phyloP scores from a whole-genome alignment of 129 eudicot species.

The Flaveria bidentis region DNA sequence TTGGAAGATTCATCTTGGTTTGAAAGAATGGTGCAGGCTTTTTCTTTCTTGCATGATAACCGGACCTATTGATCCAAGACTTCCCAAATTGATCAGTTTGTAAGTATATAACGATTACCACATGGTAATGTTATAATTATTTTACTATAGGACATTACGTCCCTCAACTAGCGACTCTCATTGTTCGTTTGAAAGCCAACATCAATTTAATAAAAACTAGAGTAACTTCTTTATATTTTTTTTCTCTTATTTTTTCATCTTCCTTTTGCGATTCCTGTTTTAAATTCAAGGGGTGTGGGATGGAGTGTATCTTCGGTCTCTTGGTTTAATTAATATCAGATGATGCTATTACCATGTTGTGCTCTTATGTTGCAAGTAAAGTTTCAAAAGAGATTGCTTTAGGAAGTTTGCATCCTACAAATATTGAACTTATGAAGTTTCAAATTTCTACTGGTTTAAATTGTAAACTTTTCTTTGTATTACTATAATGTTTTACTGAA shows the following conservation, averaged over 20 bases:
- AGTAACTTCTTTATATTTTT: slow-evolving; percentile 30
- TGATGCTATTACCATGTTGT: slow-evolving; percentile 10
- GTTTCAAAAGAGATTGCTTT: slow-evolving; percentile 1
- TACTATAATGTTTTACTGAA: too few relatives aligned
- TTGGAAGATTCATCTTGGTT: too few relatives aligned
- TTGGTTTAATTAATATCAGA: slow-evolving; percentile 73
- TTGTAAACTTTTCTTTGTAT: too few relatives aligned
- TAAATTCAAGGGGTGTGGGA: slow-evolving; percentile 51
- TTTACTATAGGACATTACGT: slow-evolving; percentile 75
- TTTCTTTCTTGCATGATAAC: too few relatives aligned
- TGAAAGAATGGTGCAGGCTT: too few relatives aligned
- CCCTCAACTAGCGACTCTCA: slow-evolving; percentile 75
- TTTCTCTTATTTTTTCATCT: background rate
- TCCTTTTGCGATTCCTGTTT: slow-evolving; percentile 32
- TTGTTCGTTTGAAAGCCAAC: slow-evolving; percentile 55
- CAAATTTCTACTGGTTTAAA: too few relatives aligned
- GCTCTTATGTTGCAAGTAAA: background rate
- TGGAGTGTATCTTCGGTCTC: slow-evolving; percentile 60
- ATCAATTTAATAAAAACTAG: slow-evolving; percentile 76
- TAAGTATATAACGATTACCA: background rate
- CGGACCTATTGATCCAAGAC: background rate
- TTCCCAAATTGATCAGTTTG: background rate
- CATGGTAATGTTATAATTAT: background rate
- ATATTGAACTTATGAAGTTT: too few relatives aligned
- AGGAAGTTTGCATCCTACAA: too few relatives aligned